phyloP scores from a whole-genome alignment of 2,329 filamentous ascomycete species.

The Hypoxylon sp. region DNA sequence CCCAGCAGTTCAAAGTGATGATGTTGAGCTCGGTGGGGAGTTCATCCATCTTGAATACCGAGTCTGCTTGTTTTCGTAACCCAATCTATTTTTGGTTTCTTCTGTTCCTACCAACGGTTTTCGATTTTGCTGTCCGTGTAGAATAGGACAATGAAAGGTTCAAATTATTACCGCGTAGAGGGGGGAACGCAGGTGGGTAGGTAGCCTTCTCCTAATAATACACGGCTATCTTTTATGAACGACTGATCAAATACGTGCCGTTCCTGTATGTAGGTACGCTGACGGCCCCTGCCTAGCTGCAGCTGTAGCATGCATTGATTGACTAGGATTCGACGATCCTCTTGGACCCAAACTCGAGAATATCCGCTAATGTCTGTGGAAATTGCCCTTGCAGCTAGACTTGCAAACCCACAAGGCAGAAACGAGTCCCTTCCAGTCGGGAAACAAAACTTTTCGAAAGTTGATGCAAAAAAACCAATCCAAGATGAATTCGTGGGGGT shows the following conservation, averaged over 20 bases:
- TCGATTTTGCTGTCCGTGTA: no score
- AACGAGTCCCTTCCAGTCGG: not conserved
- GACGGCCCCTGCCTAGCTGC: conserved; percentile 1
- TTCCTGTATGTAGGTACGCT: no score
- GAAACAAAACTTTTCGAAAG: not conserved
- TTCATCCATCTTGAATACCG: conserved; percentile 41
- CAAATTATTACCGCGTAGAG: no score
- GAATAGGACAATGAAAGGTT: no score
- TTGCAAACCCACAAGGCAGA: not conserved
- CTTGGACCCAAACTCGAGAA: no score
- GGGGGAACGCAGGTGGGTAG: no score
- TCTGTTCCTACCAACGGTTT: no score
- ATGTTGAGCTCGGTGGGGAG: conserved; percentile 73
- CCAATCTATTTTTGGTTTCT: no score
- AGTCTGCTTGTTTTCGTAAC: no score
- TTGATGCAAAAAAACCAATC: conserved; percentile 1
- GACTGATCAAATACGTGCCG: not conserved
- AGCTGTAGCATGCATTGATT: conserved; percentile 19
- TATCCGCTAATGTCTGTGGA: no score
- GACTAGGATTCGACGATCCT: conserved; percentile 26
- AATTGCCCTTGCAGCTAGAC: not conserved
- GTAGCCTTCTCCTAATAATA: not conserved
- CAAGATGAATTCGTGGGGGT: conserved; percentile 22
- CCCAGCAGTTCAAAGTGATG: conserved; percentile 96
- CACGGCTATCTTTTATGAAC: not conserved